Conservation (phyloP, 306 rosid genomes). For the Cucumis hystrix region DNA sequence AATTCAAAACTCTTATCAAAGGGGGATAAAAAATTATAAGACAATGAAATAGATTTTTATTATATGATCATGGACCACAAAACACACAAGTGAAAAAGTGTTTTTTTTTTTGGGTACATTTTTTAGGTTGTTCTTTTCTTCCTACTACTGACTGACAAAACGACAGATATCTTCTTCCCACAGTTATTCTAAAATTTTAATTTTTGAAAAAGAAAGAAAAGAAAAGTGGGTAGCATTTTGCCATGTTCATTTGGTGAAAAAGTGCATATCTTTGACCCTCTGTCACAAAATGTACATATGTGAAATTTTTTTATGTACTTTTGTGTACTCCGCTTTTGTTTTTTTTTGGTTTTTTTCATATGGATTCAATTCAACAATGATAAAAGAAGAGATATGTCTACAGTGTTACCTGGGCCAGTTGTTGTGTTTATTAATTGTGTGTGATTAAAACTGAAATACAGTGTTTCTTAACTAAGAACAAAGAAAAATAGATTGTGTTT, state of each 20-base stretch:
- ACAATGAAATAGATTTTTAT: no score
- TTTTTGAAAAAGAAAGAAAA: not conserved
- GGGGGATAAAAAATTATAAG: no score
- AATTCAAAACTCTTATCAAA: no score
- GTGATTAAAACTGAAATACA: not conserved
- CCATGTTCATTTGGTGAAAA: not conserved
- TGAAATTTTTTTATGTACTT: constrained; percentile 9
- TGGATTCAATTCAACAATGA: constrained; percentile 20
- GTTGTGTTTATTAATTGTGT: no score
- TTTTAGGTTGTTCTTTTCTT: not conserved
- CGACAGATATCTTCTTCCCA: not conserved
- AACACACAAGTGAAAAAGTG: not conserved
- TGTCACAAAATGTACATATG: not conserved
- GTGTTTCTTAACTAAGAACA: not conserved
- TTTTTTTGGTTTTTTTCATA: not conserved
- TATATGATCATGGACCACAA: not conserved
- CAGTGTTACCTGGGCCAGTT: no score
- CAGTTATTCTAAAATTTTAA: not conserved
- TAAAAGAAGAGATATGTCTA: not conserved
- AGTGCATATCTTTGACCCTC: constrained; percentile 8
- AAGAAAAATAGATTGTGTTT: no score
- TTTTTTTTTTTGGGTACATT: not conserved
- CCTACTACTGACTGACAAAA: not conserved
- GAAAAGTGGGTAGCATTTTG: not conserved
- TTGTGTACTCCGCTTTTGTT: constrained; percentile 1